Evolutionary conservation across 768 basidiomycete genomes (phyloP).

Genomic region (Chiua virens): DNA sequence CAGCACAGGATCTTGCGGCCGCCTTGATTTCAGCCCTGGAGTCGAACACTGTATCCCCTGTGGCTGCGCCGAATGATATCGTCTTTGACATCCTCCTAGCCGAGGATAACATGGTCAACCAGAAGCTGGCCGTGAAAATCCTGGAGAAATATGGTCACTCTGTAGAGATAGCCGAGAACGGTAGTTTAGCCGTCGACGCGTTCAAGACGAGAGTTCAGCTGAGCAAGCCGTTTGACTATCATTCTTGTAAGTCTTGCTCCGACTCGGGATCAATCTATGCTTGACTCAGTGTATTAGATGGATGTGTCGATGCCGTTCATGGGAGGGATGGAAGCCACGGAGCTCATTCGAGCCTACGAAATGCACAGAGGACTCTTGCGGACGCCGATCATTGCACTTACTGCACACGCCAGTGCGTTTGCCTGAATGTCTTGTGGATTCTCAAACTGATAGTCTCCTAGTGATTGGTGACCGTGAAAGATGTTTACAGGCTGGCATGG

Average conservation of each 20-base stretch:
- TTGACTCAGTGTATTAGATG: conserved; percentile 59
- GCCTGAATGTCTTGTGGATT: not conserved
- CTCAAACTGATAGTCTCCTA: conserved; percentile 30
- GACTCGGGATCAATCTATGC: not conserved
- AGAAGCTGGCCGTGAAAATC: conserved; percentile 95
- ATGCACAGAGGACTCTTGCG: conserved; percentile 62
- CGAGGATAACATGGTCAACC: conserved; percentile 95
- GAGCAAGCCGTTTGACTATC: conserved; percentile 81
- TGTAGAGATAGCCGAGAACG: conserved; percentile 97
- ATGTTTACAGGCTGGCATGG: conserved; percentile 77
- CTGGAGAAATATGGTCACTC: conserved; percentile 94
- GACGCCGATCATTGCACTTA: conserved; percentile 94
- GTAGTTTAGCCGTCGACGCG: conserved; percentile 88
- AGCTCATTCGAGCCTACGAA: conserved; percentile 86
- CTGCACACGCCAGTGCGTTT: conserved; percentile 91
- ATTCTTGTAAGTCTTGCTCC: conserved; percentile 65
- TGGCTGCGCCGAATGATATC: conserved; percentile 81
- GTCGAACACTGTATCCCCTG: conserved; percentile 88
- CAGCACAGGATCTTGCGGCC: conserved; percentile 84
- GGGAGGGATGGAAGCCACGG: conserved; percentile 98
- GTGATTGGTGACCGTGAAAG: conserved; percentile 88
- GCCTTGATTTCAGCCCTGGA: conserved; percentile 94
- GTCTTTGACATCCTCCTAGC: conserved; percentile 93
- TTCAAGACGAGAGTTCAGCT: conserved; percentile 77
- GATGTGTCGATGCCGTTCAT: conserved; percentile 98